Evolutionary conservation across 208 protist species (phyloP), one percentile per base, ranked within the genome.

Genomic region (Trypanosoma brucei): DNA sequence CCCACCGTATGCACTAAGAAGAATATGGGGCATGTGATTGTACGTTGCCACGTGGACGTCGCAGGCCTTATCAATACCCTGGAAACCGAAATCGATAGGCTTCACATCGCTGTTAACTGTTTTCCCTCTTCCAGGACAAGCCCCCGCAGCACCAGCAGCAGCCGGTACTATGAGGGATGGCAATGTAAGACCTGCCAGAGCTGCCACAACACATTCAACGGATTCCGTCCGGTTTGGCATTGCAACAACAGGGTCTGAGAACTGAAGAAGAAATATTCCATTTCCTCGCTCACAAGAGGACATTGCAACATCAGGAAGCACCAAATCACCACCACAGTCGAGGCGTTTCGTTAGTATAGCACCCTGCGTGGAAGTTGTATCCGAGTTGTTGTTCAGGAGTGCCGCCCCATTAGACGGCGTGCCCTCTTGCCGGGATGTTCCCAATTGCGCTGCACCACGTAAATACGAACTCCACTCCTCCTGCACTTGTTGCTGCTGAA

Each of bases 241-340:
- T 13, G 79, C 59, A 44, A 79, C 75, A 68, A 80, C 54, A 3
- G 62, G 72, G 7, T 69, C 51, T 2, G 82, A 76, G 45, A 94
- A 94, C 38, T 84, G 84, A 38, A 91, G 62, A 48, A 91, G 60
- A 52, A 94, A 45, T 5, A 75, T 81, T 71, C 87, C 87, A 34
- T 67, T 72, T 30, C 82, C 83, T 6, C 72, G 70, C 33, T 57
- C 49, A 49, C 57, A 70, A 5, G 70, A 11, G 52, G 69, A 78
- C 39, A 85, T 87, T 55, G 78, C 86, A 8, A 55, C 57, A 34
- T 84, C 72, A 11, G 87, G 87, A 51, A 94, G 69, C 68, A 90
- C 71, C 53, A 94, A 65, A 70, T 91, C 84, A 0, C 83, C 83
- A 33, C 80, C 84, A 44, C 73, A 72, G 37, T 74, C 56, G 11